Percentiles rank a stretch among this genome's conserved stretches.
Evolutionary conservation across 768 basidiomycete genomes (phyloP).

Genomic region (Tylopilus vinaceipallidus): DNA sequence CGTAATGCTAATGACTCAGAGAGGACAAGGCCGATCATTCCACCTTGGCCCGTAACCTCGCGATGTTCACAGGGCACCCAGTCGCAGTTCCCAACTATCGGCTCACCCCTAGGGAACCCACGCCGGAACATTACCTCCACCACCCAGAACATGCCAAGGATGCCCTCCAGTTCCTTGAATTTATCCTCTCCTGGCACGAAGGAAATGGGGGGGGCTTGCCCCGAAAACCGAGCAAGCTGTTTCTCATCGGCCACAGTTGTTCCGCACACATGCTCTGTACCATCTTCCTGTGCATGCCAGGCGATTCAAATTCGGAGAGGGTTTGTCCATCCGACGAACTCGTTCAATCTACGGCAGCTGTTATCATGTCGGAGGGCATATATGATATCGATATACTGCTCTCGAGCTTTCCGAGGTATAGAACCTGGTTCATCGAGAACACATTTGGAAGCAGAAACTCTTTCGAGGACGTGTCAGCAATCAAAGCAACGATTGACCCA

Average conservation of each 20-base stretch:
- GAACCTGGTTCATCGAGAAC: constrained; percentile 62
- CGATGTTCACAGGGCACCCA: constrained; percentile 45
- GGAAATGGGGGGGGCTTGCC: constrained; percentile 16
- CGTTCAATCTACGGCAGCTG: constrained; percentile 49
- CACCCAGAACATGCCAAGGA: constrained; percentile 77
- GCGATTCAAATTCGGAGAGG: constrained; percentile 6
- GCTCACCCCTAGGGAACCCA: constrained; percentile 50
- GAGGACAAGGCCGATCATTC: constrained; percentile 70
- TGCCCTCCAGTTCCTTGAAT: constrained; percentile 57
- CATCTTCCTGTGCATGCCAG: constrained; percentile 57
- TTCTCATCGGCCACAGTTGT: constrained; percentile 78
- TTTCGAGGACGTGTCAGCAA: constrained; percentile 49
- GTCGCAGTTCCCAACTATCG: constrained; percentile 80
- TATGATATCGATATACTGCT: constrained; percentile 72
- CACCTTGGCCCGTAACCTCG: constrained; percentile 52
- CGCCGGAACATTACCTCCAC: constrained; percentile 37
- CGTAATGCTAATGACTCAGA: constrained; percentile 35
- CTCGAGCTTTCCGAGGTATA: constrained; percentile 63
- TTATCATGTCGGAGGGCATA: constrained; percentile 73
- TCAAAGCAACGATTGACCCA: constrained; percentile 39
- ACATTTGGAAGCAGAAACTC: constrained; percentile 54
- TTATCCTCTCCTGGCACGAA: constrained; percentile 45
- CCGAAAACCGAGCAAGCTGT: constrained; percentile 44
- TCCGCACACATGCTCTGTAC: constrained; percentile 77
- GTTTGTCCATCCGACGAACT: constrained; percentile 42